Conservation (phyloP, 2,329 filamentous ascomycete species). For the Penicillium sp. region DNA sequence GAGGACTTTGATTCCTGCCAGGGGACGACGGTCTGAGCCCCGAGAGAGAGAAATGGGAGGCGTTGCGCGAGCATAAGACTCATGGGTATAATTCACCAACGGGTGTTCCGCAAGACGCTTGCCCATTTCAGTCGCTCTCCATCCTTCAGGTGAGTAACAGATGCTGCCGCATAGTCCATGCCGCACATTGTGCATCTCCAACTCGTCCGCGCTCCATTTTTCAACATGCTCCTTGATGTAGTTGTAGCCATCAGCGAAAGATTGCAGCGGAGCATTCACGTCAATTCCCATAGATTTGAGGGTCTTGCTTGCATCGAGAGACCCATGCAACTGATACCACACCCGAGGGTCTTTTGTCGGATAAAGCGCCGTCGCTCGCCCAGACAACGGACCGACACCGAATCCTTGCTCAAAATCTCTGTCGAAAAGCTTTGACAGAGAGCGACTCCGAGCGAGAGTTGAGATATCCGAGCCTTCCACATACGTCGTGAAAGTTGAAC, state of each 20-base stretch:
- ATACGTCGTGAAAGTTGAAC: conserved; percentile 35
- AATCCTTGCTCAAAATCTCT: background rate
- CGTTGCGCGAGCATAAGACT: conserved; percentile 38
- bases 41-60: conserved; percentile 31
- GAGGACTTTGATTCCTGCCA: conserved; percentile 53
- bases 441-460: background rate
- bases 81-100: conserved; percentile 43
- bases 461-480: background rate
- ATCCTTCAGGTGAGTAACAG: conserved; percentile 48
- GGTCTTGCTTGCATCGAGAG: conserved; percentile 47
- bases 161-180: conserved; percentile 49
- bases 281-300: conserved; percentile 52
- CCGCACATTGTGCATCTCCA: conserved; percentile 45
- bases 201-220: conserved; percentile 42
- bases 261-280: conserved; percentile 21
- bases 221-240: conserved; percentile 33
- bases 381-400: conserved; percentile 28
- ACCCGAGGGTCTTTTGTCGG: conserved; percentile 48
- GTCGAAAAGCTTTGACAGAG: background rate
- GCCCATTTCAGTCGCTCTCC: conserved; percentile 49
- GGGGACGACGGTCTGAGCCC: conserved; percentile 20
- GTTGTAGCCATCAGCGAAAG: conserved; percentile 13
- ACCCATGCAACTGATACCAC: conserved; percentile 57
- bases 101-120: conserved; percentile 45
- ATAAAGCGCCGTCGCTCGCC: conserved; percentile 51